Evolutionary conservation across 140 eudicot species (phyloP).

Genomic region (Bidens hawaiensis): DNA sequence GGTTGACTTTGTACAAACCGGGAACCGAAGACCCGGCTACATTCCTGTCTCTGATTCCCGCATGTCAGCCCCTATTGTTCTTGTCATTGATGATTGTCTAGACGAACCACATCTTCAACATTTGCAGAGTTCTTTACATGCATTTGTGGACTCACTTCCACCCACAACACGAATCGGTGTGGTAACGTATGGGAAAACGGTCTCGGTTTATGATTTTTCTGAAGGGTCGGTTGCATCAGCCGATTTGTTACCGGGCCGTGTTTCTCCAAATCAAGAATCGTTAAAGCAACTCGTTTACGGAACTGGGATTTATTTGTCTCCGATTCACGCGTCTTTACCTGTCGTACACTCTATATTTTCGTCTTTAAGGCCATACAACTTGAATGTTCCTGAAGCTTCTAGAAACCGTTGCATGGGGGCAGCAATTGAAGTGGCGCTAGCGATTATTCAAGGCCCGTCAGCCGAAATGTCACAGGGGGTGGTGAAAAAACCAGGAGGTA

Average conservation of each 20-base stretch:
- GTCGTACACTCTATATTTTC: slow-evolving; percentile 86
- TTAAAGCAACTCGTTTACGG: slow-evolving; percentile 83
- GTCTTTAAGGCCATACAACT: slow-evolving; percentile 69
- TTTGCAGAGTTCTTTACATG: slow-evolving; percentile 84
- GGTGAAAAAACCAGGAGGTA: slow-evolving; percentile 79
- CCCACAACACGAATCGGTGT: slow-evolving; percentile 85
- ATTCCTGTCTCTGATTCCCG: slow-evolving; percentile 88
- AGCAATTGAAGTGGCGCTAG: slow-evolving; percentile 87
- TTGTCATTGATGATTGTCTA: slow-evolving; percentile 79
- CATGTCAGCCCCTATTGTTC: slow-evolving; percentile 71
- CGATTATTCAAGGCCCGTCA: slow-evolving; percentile 86
- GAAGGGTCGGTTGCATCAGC: slow-evolving; percentile 91
- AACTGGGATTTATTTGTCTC: slow-evolving; percentile 84
- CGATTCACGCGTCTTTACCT: slow-evolving; percentile 78
- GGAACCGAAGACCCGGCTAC: slow-evolving; percentile 66
- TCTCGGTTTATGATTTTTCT: slow-evolving; percentile 83
- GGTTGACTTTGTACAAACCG: slow-evolving; percentile 82
- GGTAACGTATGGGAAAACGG: slow-evolving; percentile 67
- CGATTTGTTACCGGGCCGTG: slow-evolving; percentile 69
- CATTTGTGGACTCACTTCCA: slow-evolving; percentile 82
- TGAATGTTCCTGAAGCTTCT: slow-evolving; percentile 67
- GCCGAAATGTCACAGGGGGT: slow-evolving; percentile 81
- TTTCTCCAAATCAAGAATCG: slow-evolving; percentile 70
- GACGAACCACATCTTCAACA: slow-evolving; percentile 96
- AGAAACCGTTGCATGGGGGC: slow-evolving; percentile 92